Evolutionary conservation across 805 yeast genomes (phyloP).

Genomic region (Sugiyamaella americana): DNA sequence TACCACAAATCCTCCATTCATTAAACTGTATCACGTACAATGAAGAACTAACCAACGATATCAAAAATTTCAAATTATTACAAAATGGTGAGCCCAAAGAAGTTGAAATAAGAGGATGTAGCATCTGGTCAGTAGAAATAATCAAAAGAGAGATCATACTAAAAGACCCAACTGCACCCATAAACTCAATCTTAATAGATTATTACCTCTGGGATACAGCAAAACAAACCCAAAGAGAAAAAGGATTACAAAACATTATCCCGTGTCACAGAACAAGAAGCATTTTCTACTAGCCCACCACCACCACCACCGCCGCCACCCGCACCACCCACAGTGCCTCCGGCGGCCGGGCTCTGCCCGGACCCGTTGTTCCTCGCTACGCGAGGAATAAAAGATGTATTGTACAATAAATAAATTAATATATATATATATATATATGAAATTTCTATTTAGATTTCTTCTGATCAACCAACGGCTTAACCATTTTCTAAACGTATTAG

Average conservation of each 20-base stretch:
- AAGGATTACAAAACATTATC: constrained; percentile 12
- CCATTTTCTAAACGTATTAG: too few relatives aligned
- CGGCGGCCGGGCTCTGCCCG: too few relatives aligned
- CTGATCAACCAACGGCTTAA: too few relatives aligned
- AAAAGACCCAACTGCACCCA: constrained; percentile 15
- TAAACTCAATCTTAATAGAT: constrained; percentile 37
- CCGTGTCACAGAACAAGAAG: constrained; percentile 37
- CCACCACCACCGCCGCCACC: too few relatives aligned
- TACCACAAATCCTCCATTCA: constrained; percentile 37
- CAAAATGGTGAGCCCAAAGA: constrained; percentile 32
- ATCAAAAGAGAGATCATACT: constrained; percentile 25
- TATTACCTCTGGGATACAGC: constrained; percentile 43
- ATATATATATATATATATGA: too few relatives aligned
- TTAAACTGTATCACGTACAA: constrained; percentile 36
- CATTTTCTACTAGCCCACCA: constrained; percentile 28
- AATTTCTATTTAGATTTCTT: too few relatives aligned
- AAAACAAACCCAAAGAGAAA: constrained; percentile 30
- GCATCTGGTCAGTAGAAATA: constrained; percentile 38
- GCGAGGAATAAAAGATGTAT: too few relatives aligned
- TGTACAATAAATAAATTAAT: too few relatives aligned
- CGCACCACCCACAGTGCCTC: too few relatives aligned
- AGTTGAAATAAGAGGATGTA: constrained; percentile 38
- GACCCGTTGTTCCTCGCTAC: too few relatives aligned
- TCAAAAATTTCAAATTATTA: constrained; percentile 23
- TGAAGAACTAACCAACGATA: constrained; percentile 18